Evolutionary conservation across 768 basidiomycete genomes (phyloP), one percentile per base, ranked within the genome.

Genomic region (Lactarius quietus): DNA sequence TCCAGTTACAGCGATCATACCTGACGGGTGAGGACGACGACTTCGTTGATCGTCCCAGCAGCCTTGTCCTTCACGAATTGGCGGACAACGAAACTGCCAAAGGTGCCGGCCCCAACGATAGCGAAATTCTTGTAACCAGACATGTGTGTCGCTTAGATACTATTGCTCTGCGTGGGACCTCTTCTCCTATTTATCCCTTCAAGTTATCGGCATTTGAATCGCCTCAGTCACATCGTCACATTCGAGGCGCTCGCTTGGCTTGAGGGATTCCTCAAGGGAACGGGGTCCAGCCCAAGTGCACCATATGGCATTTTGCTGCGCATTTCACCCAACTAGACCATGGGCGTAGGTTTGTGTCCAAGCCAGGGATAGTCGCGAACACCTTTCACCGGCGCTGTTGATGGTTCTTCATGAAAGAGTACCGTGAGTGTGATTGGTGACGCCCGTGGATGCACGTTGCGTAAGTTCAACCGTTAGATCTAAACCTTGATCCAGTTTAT

Each of bases 81-180:
- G 18, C 48, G 61, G 29, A 70, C 33, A 35, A 70, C 36, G 48
- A 38, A 70, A 14, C 26, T 61, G 9, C 69, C 69, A 54, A 70
- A 14, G 12, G 26, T 60, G 20, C 69, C 69, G 2, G 69, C 69
- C 7, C 69, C 69, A 18, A 63, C 55, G 28, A 70, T 54, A 1
- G 68, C 64, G 26, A 70, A 70, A 53, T 59, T 67, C 10, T 55
- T 67, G 41, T 67, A 67, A 36, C 57, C 57, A 12, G 65, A 64
- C 65, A 64, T 67, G 45, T 20, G 29, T 54, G 59, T 20, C 39
- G 39, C 36, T 36, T 43, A 33, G 6, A 8, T 43, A 7, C 23
- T 23, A 39, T 26, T 26, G 23, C 48, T 48, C 14, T 7, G n/a
- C 35, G 33, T 26, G 20, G 45, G 33, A 12, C 15, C 3, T n/a